A percentile compares a stretch with the other conserved stretches of the same genome.
phyloP scores from a whole-genome alignment of 805 yeast genomes.

The Saccharomycopsis amapae region DNA sequence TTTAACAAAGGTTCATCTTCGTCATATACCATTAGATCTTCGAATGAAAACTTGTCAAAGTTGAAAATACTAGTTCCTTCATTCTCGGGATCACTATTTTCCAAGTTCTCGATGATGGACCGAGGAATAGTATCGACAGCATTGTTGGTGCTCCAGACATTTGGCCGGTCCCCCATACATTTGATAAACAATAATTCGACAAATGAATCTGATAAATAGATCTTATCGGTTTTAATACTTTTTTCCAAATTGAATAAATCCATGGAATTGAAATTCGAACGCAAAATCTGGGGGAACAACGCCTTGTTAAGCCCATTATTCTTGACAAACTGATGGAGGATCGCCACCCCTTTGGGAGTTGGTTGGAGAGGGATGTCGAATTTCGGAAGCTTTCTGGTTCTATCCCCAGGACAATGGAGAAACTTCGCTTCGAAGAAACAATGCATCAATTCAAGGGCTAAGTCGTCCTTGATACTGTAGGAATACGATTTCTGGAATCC shows the following conservation, averaged over 20 bases:
- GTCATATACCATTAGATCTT: too few relatives aligned
- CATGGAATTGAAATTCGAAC: slow-evolving; percentile 63
- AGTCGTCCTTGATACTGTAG: slow-evolving; percentile 44
- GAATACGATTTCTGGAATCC: slow-evolving; percentile 47
- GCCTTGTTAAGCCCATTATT: slow-evolving; percentile 43
- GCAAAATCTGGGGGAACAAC: slow-evolving; percentile 40
- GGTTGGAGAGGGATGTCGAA: slow-evolving; percentile 56
- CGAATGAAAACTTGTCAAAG: slow-evolving; percentile 9
- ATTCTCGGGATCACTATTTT: slow-evolving; percentile 26
- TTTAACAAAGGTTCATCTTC: too few relatives aligned
- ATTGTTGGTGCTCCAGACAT: slow-evolving; percentile 58
- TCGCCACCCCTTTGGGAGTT: slow-evolving; percentile 82
- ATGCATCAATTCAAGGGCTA: slow-evolving; percentile 41
- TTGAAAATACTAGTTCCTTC: slow-evolving; percentile 24
- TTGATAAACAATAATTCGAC: slow-evolving; percentile 55
- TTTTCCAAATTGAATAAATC: slow-evolving; percentile 63
- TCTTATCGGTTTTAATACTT: slow-evolving; percentile 46
- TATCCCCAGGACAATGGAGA: slow-evolving; percentile 67
- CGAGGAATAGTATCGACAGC: slow-evolving; percentile 42
- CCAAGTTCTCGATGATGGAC: neutral
- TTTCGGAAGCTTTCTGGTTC: slow-evolving; percentile 50
- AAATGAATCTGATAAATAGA: slow-evolving; percentile 55
- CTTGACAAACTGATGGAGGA: slow-evolving; percentile 54
- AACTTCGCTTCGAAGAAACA: slow-evolving; percentile 55
- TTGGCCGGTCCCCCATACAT: slow-evolving; percentile 60